Evolutionary conservation across 768 basidiomycete genomes (phyloP), one percentile per base, ranked within the genome.

Genomic region (Ephemerocybe angulata): DNA sequence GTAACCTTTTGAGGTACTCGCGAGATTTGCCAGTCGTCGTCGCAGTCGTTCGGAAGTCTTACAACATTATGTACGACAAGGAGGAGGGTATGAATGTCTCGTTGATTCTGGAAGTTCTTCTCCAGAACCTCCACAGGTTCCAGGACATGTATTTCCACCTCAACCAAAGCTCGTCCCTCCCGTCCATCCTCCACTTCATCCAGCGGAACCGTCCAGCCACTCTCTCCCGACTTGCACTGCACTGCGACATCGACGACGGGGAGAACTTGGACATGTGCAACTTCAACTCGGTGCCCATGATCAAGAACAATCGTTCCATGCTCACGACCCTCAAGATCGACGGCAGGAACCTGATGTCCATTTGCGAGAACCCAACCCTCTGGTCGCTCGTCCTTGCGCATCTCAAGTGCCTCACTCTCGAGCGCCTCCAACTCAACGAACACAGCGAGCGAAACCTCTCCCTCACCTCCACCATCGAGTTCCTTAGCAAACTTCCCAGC

Each of bases 141-240:
- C 57, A 60, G n/a, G 43, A 54, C 29, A 49, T 65, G 25, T 50
- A 55, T 19, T 63, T 65, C 57, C 50, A 61, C 44, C 41, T 62
- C 15, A 40, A 50, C 29, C 56, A 62, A 8, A 58, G 61, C 37
- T 59, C 59, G 11, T 65, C 64, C 6, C 58, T 65, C 22, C 64
- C 62, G 13, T 60, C 49, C 28, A 60, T 63, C 50, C 6, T 53
- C 37, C 43, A 27, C 37, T 46, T 54, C 29, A 17, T 56, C 28
- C 31, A 57, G 35, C 53, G 41, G 25, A 24, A 27, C 42, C 43
- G 47, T 49, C 51, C 46, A 21, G 51, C 58, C 19, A 29, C 30
- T 41, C 43, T 61, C 24, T 28, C 29, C 11, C 17, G 53, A 22
- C 53, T 58, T 22, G 55, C 40, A 35, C 49, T 64, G 27, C 55